Evolutionary conservation across 1,139 yeast species (phyloP).

Genomic region (Entelexis sorbosivorans): DNA sequence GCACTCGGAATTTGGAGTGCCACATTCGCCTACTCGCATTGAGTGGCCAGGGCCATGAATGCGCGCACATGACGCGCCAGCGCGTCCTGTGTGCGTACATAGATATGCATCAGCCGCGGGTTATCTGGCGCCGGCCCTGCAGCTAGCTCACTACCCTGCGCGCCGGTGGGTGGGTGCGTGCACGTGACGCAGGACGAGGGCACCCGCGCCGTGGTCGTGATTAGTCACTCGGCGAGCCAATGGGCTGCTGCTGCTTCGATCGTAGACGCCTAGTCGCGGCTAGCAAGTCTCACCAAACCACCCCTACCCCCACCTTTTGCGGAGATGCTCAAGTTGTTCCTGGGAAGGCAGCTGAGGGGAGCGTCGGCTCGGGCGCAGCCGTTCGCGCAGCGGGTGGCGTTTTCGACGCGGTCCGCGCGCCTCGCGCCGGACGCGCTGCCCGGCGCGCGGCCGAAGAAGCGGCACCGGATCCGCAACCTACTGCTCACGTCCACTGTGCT

Average conservation of each 20-base stretch:
- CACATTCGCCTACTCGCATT: no score
- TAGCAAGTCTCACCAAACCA: neutral
- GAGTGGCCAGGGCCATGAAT: no score
- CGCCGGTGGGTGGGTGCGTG: no score
- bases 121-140: no score
- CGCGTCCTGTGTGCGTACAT: no score
- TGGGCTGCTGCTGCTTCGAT: conserved; percentile 6
- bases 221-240: conserved; percentile 4
- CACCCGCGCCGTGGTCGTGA: neutral
- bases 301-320: conserved; percentile 4
- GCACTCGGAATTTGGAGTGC: no score
- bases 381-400: conserved; percentile 3
- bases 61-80: no score
- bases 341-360: conserved; percentile 3
- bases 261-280: neutral
- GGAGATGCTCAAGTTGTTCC: conserved; percentile 1
- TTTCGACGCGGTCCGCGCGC: conserved; percentile 10
- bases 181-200: no score
- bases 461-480: conserved; percentile 30
- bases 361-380: conserved; percentile 3
- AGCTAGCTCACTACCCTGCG: no score
- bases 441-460: conserved; percentile 27
- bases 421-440: conserved; percentile 1
- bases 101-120: no score
- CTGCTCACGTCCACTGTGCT: conserved; percentile 25